Percentiles rank a stretch among this genome's conserved stretches.
phyloP scores from a whole-genome alignment of 768 basidiomycete genomes.

The Rhizopogon roseolus region DNA sequence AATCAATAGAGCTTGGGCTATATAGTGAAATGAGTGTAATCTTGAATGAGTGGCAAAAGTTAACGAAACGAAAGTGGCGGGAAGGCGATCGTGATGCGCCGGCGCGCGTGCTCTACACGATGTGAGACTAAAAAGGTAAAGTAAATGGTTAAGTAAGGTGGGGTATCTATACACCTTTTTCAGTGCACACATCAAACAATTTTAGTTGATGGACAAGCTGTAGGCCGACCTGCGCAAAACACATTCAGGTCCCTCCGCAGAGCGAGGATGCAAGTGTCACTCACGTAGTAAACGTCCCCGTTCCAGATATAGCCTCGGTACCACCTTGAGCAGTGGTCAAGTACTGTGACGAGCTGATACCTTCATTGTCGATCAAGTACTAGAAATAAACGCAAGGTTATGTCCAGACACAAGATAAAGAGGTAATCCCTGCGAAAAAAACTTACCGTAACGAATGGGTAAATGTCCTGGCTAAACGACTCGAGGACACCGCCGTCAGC shows the following conservation, averaged over 20 bases:
- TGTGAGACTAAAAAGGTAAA: background rate
- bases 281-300: slow-evolving; percentile 50
- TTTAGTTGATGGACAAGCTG: slow-evolving; percentile 41
- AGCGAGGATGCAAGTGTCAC: slow-evolving; percentile 11
- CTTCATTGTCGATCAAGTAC: slow-evolving; percentile 46
- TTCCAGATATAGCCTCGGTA: slow-evolving; percentile 58
- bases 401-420: background rate
- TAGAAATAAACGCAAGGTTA: slow-evolving; percentile 15
- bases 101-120: background rate
- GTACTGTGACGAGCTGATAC: slow-evolving; percentile 48
- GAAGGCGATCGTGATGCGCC: background rate
- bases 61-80: background rate
- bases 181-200: background rate
- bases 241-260: background rate
- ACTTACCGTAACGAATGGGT: slow-evolving; percentile 44
- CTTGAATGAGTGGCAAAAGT: background rate
- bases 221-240: slow-evolving; percentile 34
- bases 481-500: slow-evolving; percentile 28
- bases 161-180: background rate
- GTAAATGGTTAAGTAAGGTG: background rate
- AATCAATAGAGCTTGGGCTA: background rate
- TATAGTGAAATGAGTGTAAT: background rate
- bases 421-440: background rate
- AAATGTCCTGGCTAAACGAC: slow-evolving; percentile 51
- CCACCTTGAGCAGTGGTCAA: slow-evolving; percentile 58